phyloP scores from a whole-genome alignment of 2,329 filamentous ascomycete genomes.

The Fusarium proliferatum region DNA sequence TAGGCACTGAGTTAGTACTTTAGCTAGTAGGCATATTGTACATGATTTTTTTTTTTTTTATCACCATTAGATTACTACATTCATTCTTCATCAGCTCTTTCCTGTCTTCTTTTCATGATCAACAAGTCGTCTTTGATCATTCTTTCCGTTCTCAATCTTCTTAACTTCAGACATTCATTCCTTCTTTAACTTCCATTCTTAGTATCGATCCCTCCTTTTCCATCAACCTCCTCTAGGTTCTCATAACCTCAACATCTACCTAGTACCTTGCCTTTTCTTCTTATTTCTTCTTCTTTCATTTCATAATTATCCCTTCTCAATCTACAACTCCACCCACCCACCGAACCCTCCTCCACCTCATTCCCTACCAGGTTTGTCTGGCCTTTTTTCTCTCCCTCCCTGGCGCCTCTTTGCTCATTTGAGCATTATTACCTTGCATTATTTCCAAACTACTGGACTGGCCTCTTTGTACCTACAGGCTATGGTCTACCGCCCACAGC shows the following conservation, averaged over 20 bases:
- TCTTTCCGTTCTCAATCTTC: constrained; percentile 16
- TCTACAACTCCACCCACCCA: constrained; percentile 39
- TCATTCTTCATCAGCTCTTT: constrained; percentile 9
- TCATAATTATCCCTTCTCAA: constrained; percentile 41
- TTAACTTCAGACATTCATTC: not conserved
- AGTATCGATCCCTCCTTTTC: constrained; percentile 1
- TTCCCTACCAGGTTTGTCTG: constrained; percentile 47
- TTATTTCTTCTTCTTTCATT: constrained; percentile 29
- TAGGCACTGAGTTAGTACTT: not conserved
- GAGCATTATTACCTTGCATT: constrained; percentile 44
- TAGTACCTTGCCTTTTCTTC: constrained; percentile 1
- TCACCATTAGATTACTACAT: not conserved
- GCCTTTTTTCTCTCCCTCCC: constrained; percentile 47
- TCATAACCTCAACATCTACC: not conserved
- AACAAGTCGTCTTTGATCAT: constrained; percentile 1
- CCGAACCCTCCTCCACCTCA: constrained; percentile 44
- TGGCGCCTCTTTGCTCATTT: constrained; percentile 50
- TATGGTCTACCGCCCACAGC: constrained; percentile 21
- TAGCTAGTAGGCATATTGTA: not conserved
- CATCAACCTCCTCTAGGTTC: constrained; percentile 6
- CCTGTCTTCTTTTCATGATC: constrained; percentile 3
- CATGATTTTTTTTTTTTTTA: not conserved
- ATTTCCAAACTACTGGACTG: constrained; percentile 33
- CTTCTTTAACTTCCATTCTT: not conserved
- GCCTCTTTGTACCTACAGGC: constrained; percentile 6